phyloP scores from a whole-genome alignment of 768 basidiomycete species.

The Termitomyces sp. region DNA sequence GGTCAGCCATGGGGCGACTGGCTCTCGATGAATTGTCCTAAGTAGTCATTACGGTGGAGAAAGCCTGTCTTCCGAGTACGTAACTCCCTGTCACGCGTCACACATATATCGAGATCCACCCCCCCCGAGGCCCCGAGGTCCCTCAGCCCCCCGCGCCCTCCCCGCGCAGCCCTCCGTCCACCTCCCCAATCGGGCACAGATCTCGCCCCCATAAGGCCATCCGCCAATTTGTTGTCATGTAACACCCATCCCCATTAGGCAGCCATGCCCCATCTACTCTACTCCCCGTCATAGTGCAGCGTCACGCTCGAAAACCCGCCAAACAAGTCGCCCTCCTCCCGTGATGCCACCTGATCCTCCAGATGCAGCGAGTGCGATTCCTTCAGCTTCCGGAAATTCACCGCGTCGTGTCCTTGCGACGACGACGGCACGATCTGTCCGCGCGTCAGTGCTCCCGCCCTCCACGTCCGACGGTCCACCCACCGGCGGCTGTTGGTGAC shows the following conservation, averaged over 20 bases:
- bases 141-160: background rate
- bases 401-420: constrained; percentile 75
- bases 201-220: constrained; percentile 18
- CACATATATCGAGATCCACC: constrained; percentile 16
- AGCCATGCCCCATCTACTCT: constrained; percentile 6
- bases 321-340: constrained; percentile 54
- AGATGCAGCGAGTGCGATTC: constrained; percentile 91
- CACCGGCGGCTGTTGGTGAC: constrained; percentile 91
- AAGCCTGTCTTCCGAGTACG: constrained; percentile 41
- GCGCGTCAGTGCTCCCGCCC: constrained; percentile 13
- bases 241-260: constrained; percentile 18
- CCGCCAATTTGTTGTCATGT: constrained; percentile 20
- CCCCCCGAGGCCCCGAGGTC: constrained; percentile 36
- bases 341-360: constrained; percentile 50
- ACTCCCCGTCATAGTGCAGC: constrained; percentile 70
- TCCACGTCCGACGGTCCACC: no score
- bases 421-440: constrained; percentile 73
- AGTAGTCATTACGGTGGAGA: constrained; percentile 37
- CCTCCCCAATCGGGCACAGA: constrained; percentile 20
- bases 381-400: constrained; percentile 86
- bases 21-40: constrained; percentile 16
- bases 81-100: constrained; percentile 24
- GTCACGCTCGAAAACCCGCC: constrained; percentile 89
- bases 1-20: constrained; percentile 46
- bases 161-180: background rate